phyloP scores from a whole-genome alignment of 805 yeast species.

The Saccharomycopsis guyanensis region DNA sequence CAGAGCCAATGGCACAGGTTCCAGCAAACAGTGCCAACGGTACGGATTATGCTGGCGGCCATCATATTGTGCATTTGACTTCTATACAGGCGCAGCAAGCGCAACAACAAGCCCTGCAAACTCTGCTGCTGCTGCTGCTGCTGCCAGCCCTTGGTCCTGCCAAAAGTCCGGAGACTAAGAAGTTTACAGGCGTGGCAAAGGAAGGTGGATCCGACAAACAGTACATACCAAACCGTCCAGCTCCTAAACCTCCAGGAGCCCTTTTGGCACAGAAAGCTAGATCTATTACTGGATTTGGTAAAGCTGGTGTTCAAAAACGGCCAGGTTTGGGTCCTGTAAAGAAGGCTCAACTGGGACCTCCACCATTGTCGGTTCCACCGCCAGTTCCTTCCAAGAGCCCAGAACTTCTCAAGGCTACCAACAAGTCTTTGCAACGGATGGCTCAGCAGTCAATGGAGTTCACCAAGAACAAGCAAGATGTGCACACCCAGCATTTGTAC shows the following conservation, averaged over 20 bases:
- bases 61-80: constrained; percentile 18
- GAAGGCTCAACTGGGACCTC: constrained; percentile 6
- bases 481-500: constrained; percentile 14
- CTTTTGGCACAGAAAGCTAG: neutral
- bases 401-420: constrained; percentile 17
- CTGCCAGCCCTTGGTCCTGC: constrained; percentile 2
- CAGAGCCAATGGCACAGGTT: neutral
- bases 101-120: neutral
- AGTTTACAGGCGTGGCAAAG: neutral
- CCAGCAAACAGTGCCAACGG: constrained; percentile 11
- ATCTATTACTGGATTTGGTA: neutral
- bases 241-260: constrained; percentile 49
- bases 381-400: constrained; percentile 20
- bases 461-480: constrained; percentile 4
- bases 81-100: constrained; percentile 13
- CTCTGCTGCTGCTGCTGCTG: too few relatives aligned
- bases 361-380: constrained; percentile 17
- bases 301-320: neutral
- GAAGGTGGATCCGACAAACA: constrained; percentile 29
- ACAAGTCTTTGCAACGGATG: constrained; percentile 18
- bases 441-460: constrained; percentile 12
- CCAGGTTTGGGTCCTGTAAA: neutral
- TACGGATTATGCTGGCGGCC: constrained; percentile 16
- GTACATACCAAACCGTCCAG: constrained; percentile 60
- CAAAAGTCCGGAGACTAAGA: neutral